Conservation (phyloP, 257 asterid genomes). For the Nicotiana attenuata region DNA sequence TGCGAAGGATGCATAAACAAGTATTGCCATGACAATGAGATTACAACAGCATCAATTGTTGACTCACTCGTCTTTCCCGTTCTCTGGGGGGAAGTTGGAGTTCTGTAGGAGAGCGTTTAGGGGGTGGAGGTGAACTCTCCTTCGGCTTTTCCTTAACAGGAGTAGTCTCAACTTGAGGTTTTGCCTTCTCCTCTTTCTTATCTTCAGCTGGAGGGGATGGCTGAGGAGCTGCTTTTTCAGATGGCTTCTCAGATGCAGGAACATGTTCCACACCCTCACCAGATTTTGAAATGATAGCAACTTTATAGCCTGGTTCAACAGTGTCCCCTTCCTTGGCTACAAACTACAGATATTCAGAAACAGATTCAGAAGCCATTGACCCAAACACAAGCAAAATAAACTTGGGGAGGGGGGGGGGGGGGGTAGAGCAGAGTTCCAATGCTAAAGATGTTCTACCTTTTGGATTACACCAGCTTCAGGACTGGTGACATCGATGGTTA, state of each 20-base stretch:
- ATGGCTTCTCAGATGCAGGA: slow-evolving; percentile 73
- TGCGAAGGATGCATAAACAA: neutral
- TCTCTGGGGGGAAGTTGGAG: slow-evolving; percentile 97
- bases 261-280: slow-evolving; percentile 77
- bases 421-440: neutral
- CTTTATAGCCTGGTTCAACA: slow-evolving; percentile 86
- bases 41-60: neutral
- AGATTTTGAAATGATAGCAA: slow-evolving; percentile 87
- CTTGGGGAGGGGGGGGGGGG: neutral
- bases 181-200: slow-evolving; percentile 43
- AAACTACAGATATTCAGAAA: slow-evolving; percentile 37
- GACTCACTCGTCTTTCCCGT: slow-evolving; percentile 85
- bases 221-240: slow-evolving; percentile 52
- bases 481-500: slow-evolving; percentile 93
- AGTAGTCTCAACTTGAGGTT: slow-evolving; percentile 46
- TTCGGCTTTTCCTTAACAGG: slow-evolving; percentile 54
- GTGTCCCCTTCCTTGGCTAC: slow-evolving; percentile 93
- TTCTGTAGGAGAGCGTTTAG: slow-evolving; percentile 65
- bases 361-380: neutral
- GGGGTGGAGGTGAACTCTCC: slow-evolving; percentile 49
- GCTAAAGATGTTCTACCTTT: slow-evolving; percentile 43
- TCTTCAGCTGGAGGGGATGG: slow-evolving; percentile 48
- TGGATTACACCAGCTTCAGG: slow-evolving; percentile 98
- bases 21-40: neutral
- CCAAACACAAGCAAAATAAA: neutral